Percentiles rank a stretch among this genome's conserved stretches.
phyloP scores from a whole-genome alignment of 495 filamentous ascomycete genomes.

The Penicillium macrosclerotiorum region DNA sequence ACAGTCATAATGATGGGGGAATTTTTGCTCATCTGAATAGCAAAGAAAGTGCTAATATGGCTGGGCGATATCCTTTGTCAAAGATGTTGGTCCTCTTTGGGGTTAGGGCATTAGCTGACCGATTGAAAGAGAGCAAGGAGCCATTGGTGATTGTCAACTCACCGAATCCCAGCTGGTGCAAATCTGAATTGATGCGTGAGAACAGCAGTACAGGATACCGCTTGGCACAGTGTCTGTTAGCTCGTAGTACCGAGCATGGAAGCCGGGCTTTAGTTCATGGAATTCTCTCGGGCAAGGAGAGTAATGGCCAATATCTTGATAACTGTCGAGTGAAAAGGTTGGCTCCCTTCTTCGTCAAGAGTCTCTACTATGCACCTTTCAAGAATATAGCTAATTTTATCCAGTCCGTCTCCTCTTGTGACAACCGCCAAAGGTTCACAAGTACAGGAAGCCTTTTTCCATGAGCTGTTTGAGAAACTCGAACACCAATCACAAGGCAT shows the following conservation, averaged over 20 bases:
- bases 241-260: slow-evolving; percentile 36
- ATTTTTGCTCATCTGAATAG: slow-evolving; percentile 28
- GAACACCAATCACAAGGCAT: slow-evolving; percentile 10
- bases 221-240: slow-evolving; percentile 25
- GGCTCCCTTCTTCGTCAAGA: no score
- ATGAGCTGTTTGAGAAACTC: slow-evolving; percentile 13
- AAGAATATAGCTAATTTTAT: background rate
- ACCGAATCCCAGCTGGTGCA: slow-evolving; percentile 22
- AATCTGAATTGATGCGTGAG: slow-evolving; percentile 10
- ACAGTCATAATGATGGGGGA: background rate
- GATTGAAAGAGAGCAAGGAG: slow-evolving; percentile 1
- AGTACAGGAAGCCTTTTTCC: slow-evolving; percentile 13
- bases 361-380: background rate
- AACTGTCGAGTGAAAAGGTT: slow-evolving; percentile 25
- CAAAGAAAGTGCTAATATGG: slow-evolving; percentile 24
- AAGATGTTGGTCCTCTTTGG: slow-evolving; percentile 32
- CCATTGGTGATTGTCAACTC: slow-evolving; percentile 13
- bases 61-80: slow-evolving; percentile 24
- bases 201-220: slow-evolving; percentile 1
- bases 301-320: slow-evolving; percentile 33
- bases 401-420: slow-evolving; percentile 8
- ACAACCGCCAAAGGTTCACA: slow-evolving; percentile 3
- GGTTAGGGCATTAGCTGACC: slow-evolving; percentile 25
- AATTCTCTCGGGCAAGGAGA: slow-evolving; percentile 25
- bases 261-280: slow-evolving; percentile 36